Conservation (phyloP, 2,329 filamentous ascomycete species). For the Fragosphaeria purpurea region DNA sequence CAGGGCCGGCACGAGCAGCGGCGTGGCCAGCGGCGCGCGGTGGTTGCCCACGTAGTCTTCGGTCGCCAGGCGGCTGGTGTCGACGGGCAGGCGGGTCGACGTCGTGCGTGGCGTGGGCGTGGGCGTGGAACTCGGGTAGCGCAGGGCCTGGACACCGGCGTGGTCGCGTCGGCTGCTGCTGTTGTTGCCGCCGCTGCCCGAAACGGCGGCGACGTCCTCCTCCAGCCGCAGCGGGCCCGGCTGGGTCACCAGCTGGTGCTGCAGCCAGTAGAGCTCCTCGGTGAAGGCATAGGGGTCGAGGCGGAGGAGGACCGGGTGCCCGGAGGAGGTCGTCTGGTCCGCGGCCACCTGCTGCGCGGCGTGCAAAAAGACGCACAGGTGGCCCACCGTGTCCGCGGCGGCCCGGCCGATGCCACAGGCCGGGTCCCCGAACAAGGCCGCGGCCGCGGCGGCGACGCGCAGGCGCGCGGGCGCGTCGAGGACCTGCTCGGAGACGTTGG, state of each 20-base stretch:
- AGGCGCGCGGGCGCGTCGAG: slow-evolving; percentile 13
- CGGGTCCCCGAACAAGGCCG: slow-evolving; percentile 12
- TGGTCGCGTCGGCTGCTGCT: neutral
- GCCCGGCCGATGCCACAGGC: slow-evolving; percentile 15
- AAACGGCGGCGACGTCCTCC: neutral
- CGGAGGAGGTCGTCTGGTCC: slow-evolving; percentile 8
- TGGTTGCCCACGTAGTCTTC: slow-evolving; percentile 18
- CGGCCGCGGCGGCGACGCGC: slow-evolving; percentile 10
- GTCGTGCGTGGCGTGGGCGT: neutral
- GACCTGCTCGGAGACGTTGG: slow-evolving; percentile 14
- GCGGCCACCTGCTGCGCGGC: slow-evolving; percentile 14
- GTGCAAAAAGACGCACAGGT: slow-evolving; percentile 18
- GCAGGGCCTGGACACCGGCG: neutral
- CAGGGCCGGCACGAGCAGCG: slow-evolving; percentile 8
- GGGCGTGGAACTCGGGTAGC: too few relatives aligned
- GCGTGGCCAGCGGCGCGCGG: slow-evolving; percentile 11
- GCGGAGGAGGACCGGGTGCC: neutral
- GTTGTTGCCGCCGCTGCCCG: neutral
- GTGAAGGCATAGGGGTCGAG: slow-evolving; percentile 23
- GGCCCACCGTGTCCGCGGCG: slow-evolving; percentile 17
- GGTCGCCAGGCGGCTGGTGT: slow-evolving; percentile 10
- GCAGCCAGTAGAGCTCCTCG: slow-evolving; percentile 22
- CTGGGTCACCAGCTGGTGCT: slow-evolving; percentile 18
- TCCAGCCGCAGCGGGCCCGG: slow-evolving; percentile 18
- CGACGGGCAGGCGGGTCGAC: slow-evolving; percentile 10